Evolutionary conservation across 352 stramenopile genomes (phyloP).

Genomic region (Pythium sukuiense): DNA sequence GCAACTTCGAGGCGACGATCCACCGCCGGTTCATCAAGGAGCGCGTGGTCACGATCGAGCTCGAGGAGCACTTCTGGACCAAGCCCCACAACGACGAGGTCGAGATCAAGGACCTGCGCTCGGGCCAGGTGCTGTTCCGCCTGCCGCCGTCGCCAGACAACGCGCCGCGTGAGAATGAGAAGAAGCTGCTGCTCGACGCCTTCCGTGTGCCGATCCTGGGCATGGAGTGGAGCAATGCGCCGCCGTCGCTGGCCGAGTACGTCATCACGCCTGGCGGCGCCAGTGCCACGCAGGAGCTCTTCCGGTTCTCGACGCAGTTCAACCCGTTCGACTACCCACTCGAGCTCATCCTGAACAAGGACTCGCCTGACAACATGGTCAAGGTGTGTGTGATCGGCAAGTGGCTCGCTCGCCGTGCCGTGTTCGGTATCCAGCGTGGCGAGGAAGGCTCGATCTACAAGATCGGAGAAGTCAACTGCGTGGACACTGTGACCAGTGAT

Average conservation of each 20-base stretch:
- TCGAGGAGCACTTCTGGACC: conserved; percentile 14
- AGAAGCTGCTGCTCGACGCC: conserved; percentile 8
- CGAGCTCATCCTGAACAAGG: conserved; percentile 5
- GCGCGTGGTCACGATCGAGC: conserved; percentile 5
- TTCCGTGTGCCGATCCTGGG: conserved; percentile 11
- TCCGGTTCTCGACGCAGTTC: conserved; percentile 8
- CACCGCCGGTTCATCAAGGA: conserved; percentile 10
- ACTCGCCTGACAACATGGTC: neutral
- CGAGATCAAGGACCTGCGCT: conserved; percentile 14
- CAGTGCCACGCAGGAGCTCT: neutral
- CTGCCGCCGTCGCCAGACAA: neutral
- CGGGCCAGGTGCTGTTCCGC: conserved; percentile 9
- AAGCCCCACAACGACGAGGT: conserved; percentile 1
- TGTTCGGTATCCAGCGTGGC: conserved; percentile 12
- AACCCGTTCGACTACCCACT: conserved; percentile 11
- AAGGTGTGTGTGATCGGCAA: conserved; percentile 11
- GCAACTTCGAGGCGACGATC: conserved; percentile 16
- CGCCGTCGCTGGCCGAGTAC: neutral
- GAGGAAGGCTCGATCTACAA: neutral
- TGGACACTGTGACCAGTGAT: neutral
- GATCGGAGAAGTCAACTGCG: conserved; percentile 3
- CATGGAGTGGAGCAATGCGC: conserved; percentile 3
- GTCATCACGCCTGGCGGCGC: conserved; percentile 2
- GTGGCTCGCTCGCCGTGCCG: conserved; percentile 9
- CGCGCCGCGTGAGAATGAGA: neutral